Conservation (phyloP, 306 rosid species). For the Dryas octopetala region DNA sequence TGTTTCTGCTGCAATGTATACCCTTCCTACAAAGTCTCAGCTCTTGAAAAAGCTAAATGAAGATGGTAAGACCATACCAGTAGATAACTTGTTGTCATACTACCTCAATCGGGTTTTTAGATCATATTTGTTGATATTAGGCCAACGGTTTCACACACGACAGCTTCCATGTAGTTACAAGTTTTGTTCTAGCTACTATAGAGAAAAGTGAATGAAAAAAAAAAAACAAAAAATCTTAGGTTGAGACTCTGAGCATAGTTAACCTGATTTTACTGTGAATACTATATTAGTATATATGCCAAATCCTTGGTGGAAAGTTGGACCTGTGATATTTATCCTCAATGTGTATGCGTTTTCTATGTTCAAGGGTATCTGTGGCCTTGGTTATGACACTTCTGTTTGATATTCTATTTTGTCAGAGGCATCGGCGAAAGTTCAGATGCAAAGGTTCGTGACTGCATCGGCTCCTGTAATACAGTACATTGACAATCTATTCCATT, state of each 20-base stretch:
- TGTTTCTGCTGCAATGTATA: neutral
- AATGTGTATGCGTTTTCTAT: neutral
- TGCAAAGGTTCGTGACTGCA: neutral
- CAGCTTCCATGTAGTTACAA: neutral
- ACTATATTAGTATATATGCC: too few relatives aligned
- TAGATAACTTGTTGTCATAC: neutral
- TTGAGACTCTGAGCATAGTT: neutral
- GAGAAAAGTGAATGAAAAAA: too few relatives aligned
- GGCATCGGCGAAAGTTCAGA: neutral
- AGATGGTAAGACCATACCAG: neutral
- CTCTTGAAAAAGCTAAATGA: neutral
- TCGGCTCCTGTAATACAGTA: neutral
- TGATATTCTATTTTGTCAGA: neutral
- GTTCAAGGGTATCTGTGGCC: neutral
- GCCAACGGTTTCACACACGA: neutral
- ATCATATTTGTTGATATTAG: neutral
- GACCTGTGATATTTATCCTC: too few relatives aligned
- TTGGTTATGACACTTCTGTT: neutral
- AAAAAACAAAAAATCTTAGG: neutral
- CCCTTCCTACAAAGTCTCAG: neutral
- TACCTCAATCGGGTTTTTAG: neutral
- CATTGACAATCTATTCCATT: neutral
- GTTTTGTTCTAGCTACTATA: neutral
- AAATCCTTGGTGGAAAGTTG: too few relatives aligned
- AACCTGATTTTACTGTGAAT: too few relatives aligned